Conservation (phyloP, 208 protist genomes). For the Leishmania mexicana region DNA sequence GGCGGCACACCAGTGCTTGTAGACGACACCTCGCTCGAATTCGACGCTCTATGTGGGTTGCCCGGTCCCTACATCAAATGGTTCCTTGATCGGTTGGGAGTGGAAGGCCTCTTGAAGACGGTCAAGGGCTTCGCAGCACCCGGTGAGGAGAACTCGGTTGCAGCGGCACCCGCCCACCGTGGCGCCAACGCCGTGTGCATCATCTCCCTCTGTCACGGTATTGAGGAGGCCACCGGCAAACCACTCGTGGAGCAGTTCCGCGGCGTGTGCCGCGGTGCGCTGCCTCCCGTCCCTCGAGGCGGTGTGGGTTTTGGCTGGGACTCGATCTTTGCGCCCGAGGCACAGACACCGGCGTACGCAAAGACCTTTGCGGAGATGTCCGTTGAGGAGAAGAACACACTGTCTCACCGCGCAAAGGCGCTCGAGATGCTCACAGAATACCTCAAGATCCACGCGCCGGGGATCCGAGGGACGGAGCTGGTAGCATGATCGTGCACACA, state of each 20-base stretch:
- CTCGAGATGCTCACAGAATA: conserved; percentile 54
- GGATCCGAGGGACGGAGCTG: background rate
- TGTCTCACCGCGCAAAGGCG: conserved; percentile 94
- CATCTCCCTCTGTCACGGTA: conserved; percentile 47
- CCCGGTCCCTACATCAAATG: conserved; percentile 99
- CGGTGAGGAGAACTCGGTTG: conserved; percentile 29
- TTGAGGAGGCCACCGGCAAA: conserved; percentile 19
- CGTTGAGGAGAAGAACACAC: conserved; percentile 91
- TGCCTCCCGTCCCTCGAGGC: conserved; percentile 76
- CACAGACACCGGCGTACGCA: conserved; percentile 26
- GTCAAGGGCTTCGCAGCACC: conserved; percentile 77
- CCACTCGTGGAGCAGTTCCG: conserved; percentile 64
- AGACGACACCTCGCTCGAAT: conserved; percentile 98
- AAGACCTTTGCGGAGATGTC: conserved; percentile 92
- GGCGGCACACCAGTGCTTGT: conserved; percentile 74
- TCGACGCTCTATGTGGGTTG: conserved; percentile 95
- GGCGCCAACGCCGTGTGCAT: conserved; percentile 84
- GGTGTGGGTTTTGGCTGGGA: conserved; percentile 95
- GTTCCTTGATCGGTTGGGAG: conserved; percentile 95
- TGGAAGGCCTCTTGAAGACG: conserved; percentile 93
- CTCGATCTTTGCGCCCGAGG: conserved; percentile 94
- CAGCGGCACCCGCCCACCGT: conserved; percentile 22
- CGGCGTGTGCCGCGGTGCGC: conserved; percentile 61
- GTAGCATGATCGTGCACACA: background rate
- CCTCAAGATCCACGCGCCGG: conserved; percentile 7